Conservation (phyloP, 176 grass and related monocot species). For the Hyparrhenia diplandra region DNA sequence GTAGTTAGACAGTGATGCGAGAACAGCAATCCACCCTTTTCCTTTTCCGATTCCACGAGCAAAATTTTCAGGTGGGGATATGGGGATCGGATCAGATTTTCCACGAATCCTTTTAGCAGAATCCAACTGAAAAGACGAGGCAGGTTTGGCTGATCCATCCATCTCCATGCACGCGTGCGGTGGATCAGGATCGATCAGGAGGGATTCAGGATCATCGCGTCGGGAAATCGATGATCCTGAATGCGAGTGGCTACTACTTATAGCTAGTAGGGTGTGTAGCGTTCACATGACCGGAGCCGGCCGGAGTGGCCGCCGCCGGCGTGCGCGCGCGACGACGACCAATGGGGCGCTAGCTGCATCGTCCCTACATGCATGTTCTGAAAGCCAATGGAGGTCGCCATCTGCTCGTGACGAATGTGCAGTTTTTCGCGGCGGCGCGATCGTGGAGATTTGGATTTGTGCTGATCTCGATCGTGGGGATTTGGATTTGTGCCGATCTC, state of each 20-base stretch:
- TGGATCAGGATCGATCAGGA: neutral
- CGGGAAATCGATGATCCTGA: neutral
- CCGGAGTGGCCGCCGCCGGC: neutral
- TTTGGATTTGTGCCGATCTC: too few relatives aligned
- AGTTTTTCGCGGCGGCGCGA: neutral
- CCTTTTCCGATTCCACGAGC: neutral
- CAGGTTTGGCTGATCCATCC: neutral
- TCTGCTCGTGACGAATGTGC: neutral
- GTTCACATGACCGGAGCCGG: neutral
- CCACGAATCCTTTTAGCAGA: slow-evolving; percentile 6
- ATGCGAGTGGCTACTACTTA: too few relatives aligned
- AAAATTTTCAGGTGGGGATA: neutral
- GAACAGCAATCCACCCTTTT: neutral
- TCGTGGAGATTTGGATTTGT: neutral
- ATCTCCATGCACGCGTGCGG: slow-evolving; percentile 8
- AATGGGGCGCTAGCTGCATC: too few relatives aligned
- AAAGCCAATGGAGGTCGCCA: slow-evolving; percentile 16
- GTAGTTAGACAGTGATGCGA: neutral
- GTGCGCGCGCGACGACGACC: too few relatives aligned
- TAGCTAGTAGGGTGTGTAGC: too few relatives aligned
- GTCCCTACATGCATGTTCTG: neutral
- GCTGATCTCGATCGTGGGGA: neutral
- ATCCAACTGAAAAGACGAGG: neutral
- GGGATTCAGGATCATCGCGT: neutral
- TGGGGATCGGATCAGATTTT: slow-evolving; percentile 8